Base-by-base conservation (phyloP, 2,329 filamentous ascomycete species). In the Colletotrichum navitas region DNA sequence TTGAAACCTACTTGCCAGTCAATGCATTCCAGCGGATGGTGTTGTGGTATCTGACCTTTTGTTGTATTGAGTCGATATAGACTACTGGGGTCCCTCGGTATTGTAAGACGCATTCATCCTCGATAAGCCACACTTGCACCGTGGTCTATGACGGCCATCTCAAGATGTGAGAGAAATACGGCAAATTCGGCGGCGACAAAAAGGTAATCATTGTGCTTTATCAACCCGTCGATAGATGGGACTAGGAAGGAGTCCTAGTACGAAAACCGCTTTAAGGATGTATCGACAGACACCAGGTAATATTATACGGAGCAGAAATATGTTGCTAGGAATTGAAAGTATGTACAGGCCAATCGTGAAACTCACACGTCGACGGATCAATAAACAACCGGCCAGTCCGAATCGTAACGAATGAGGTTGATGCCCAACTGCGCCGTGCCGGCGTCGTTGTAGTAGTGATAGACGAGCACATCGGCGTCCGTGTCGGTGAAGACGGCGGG, bases 391-490 rank as follows among this genome's bases (percentile, higher is more conserved):
- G 78, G 78, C 78, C 78, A 80, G 58, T 72, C 76, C 3, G 63
- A 72, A 0, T 80, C 78, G 56, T 79, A 80, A 1, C 70, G 74
- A 4, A 80, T 74, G 32, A 79, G 76, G 71, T 80, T 80, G 39
- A 80, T 79, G 36, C 78, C 78, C 45, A 80, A 18, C 14, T 73
- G 74, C 11, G 78, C 75, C 59, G 66, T 64, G 14, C 77, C 77
- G 10, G 68, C 71, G 36, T 76, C 66, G 32, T 73, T 66, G 60
- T 80, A 80, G 60, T 80, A 80, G 24, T 80, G 78, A 63, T 80
- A 80, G 2, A 79, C 76, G 10, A 80, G 68, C 1, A 80, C 78
- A 64, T 80, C 78, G 0, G 71, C 78, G 68, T 80, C 78, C 1
- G 10, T 56, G n/a, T 80, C 78, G 4, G 78, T 75, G 12, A 80